Evolutionary conservation across 2,329 filamentous ascomycete genomes (phyloP).

Genomic region (Ceratocystis cubensis): DNA sequence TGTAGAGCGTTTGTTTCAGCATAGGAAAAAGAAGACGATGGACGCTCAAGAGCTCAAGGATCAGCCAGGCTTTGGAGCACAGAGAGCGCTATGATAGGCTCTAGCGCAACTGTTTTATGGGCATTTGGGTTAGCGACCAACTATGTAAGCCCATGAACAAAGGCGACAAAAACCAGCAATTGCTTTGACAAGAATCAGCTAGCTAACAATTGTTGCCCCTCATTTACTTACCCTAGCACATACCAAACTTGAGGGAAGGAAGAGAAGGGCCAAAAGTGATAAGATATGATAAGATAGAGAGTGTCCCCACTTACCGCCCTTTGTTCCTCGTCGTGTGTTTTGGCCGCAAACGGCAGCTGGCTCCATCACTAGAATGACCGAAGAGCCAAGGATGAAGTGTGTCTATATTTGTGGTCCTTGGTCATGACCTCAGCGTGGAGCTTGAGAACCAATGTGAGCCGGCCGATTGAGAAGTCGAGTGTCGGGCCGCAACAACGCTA

Average conservation of each 20-base stretch:
- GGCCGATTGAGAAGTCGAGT: not conserved
- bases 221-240: not conserved
- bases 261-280: not conserved
- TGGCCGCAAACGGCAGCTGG: not conserved
- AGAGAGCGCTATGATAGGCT: no score
- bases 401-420: not conserved
- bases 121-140: not conserved
- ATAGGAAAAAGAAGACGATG: constrained; percentile 1
- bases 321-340: not conserved
- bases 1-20: not conserved
- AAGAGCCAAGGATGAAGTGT: not conserved
- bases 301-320: not conserved
- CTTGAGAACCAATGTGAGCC: not conserved
- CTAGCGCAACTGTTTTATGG: not conserved
- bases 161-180: no score
- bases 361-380: not conserved
- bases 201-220: no score
- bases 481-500: not conserved
- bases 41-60: not conserved
- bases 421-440: not conserved
- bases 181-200: no score
- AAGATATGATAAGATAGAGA: constrained; percentile 1
- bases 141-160: not conserved
- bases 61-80: not conserved
- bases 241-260: not conserved